Percentiles rank a stretch among this genome's conserved stretches.
Evolutionary conservation across 2,329 filamentous ascomycete genomes (phyloP).

Genomic region (Mollisiaceae sp.): DNA sequence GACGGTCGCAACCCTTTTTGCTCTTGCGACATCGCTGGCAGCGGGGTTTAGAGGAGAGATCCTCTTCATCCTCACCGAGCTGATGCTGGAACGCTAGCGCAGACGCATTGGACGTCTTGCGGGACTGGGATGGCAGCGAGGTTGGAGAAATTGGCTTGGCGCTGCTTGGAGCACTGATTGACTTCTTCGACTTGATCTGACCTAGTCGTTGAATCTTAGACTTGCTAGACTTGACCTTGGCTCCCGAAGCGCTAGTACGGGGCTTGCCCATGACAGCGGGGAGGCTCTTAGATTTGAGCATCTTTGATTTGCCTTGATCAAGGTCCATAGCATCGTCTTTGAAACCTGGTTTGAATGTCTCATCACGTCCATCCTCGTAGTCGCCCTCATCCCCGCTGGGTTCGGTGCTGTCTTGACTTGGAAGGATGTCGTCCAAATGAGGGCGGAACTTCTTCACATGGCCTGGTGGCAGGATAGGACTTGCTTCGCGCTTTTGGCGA

Average conservation of each 20-base stretch:
- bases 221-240: constrained; percentile 54
- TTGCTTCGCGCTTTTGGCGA: constrained; percentile 60
- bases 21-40: constrained; percentile 99
- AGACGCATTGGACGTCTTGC: constrained; percentile 77
- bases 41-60: constrained; percentile 91
- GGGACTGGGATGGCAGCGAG: constrained; percentile 71
- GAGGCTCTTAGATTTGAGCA: constrained; percentile 49
- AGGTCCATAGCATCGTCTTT: constrained; percentile 35
- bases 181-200: constrained; percentile 57
- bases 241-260: constrained; percentile 43
- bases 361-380: constrained; percentile 50
- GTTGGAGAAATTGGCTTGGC: constrained; percentile 63
- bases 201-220: constrained; percentile 43
- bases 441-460: constrained; percentile 52
- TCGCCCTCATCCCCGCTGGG: constrained; percentile 67
- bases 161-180: constrained; percentile 43
- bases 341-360: constrained; percentile 40
- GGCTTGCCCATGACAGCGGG: constrained; percentile 47
- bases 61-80: constrained; percentile 76
- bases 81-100: constrained; percentile 66
- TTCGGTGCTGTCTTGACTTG: constrained; percentile 61
- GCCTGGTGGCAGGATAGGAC: constrained; percentile 54
- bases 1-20: constrained; percentile 98
- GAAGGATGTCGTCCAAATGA: constrained; percentile 56
- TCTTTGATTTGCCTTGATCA: constrained; percentile 41